Percentiles rank a stretch among this genome's conserved stretches.
phyloP scores from a whole-genome alignment of 805 yeast species.

The Lachancea meyersii region DNA sequence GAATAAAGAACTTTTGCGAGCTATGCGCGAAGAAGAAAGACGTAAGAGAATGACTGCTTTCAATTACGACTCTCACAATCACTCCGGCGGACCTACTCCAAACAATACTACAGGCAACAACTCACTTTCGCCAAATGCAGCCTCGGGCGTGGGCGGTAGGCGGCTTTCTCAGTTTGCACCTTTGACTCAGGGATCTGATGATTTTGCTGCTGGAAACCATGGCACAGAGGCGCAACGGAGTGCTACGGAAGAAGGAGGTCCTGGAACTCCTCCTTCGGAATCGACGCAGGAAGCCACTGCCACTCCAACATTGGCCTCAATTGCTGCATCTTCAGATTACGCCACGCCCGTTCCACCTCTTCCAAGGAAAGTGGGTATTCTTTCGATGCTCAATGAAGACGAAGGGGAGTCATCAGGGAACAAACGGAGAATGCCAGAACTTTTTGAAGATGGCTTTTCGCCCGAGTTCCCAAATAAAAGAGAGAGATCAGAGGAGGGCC shows the following conservation, averaged over 20 bases:
- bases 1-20: conserved; percentile 27
- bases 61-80: conserved; percentile 11
- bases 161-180: conserved; percentile 1
- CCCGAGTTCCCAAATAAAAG: conserved; percentile 8
- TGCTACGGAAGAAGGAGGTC: conserved; percentile 2
- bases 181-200: conserved; percentile 1
- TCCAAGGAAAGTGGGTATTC: conserved; percentile 22
- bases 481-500: conserved; percentile 7
- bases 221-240: background rate
- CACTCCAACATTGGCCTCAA: conserved; percentile 4
- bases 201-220: background rate
- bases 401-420: conserved; percentile 14
- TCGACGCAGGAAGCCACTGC: conserved; percentile 6
- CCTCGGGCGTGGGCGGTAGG: background rate
- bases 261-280: conserved; percentile 6
- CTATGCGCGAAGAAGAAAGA: conserved; percentile 31
- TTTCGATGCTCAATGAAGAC: conserved; percentile 22
- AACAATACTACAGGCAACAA: conserved; percentile 6
- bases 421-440: conserved; percentile 7
- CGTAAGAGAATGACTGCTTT: conserved; percentile 27
- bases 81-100: conserved; percentile 5
- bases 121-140: conserved; percentile 8
- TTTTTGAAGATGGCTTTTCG: background rate
- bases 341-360: conserved; percentile 22
- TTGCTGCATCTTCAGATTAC: conserved; percentile 2